phyloP scores from a whole-genome alignment of 352 stramenopile species.

The Phytophthora pisi region DNA sequence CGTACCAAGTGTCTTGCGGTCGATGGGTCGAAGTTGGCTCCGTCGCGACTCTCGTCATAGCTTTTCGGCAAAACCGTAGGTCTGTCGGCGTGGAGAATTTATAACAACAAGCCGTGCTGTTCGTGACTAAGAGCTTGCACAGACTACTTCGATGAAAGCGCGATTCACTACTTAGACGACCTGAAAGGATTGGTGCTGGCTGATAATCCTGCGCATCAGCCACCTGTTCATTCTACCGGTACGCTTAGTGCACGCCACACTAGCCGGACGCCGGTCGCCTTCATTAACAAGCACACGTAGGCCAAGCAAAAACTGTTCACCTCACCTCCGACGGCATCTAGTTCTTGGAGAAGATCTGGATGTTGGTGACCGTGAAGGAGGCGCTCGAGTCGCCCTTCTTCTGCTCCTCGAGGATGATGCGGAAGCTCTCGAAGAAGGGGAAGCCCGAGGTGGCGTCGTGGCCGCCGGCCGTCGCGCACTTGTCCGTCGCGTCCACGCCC shows the following conservation, averaged over 20 bases:
- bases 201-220: background rate
- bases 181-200: background rate
- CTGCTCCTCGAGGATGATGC: conserved; percentile 77
- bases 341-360: conserved; percentile 76
- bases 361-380: conserved; percentile 77
- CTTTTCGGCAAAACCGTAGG: too few species aligned
- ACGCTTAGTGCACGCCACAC: background rate
- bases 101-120: too few species aligned
- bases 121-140: too few species aligned
- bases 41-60: too few species aligned
- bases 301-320: background rate
- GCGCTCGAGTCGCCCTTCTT: conserved; percentile 71
- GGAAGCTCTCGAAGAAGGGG: conserved; percentile 82
- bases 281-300: background rate
- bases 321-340: conserved; percentile 20
- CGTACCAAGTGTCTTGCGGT: too few species aligned
- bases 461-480: conserved; percentile 54
- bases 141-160: background rate
- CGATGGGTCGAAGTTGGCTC: too few species aligned
- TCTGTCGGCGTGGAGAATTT: too few species aligned
- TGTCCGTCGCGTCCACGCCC: conserved; percentile 46
- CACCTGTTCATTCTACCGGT: background rate
- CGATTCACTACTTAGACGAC: background rate
- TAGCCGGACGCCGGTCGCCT: background rate
- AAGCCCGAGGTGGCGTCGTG: conserved; percentile 71